A percentile compares a stretch with the other conserved stretches of the same genome.
phyloP scores from a whole-genome alignment of 805 yeast species.

The Ogataea glucozyma region DNA sequence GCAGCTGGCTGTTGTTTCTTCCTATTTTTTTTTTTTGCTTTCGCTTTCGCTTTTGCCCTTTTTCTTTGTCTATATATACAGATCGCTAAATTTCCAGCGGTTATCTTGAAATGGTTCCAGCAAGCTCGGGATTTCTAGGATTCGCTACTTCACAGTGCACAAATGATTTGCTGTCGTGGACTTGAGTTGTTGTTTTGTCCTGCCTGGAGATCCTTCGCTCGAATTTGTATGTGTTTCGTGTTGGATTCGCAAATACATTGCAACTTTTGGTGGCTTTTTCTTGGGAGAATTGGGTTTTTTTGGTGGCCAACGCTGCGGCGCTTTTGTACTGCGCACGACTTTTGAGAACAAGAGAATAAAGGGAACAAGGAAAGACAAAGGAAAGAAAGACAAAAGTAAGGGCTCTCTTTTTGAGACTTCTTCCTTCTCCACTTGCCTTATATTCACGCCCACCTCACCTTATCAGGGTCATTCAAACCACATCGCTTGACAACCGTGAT shows the following conservation, averaged over 20 bases:
- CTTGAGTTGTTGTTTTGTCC: neutral
- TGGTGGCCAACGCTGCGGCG: constrained; percentile 7
- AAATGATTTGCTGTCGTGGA: neutral
- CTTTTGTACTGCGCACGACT: constrained; percentile 3
- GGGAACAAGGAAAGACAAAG: neutral
- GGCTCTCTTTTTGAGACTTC: no score
- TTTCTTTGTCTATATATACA: no score
- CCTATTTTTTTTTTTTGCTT: neutral
- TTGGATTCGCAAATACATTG: neutral
- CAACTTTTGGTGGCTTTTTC: constrained; percentile 1
- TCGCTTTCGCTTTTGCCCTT: neutral
- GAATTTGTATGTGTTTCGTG: no score
- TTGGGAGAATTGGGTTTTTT: neutral
- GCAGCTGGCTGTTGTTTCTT: no score
- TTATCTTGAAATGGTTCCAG: neutral
- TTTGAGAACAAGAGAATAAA: neutral
- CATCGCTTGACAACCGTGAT: no score
- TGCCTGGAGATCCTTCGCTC: no score
- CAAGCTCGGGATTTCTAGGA: neutral
- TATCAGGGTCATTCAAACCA: no score
- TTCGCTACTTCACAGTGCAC: no score
- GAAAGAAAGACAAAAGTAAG: neutral
- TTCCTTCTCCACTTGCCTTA: no score
- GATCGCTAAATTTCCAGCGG: constrained; percentile 4
- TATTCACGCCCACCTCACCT: no score